These are phyloP conservation scores for Pythium guiyangense DNA, from an alignment of 352 stramenopile species.

Conservation along the genomic window DNA sequence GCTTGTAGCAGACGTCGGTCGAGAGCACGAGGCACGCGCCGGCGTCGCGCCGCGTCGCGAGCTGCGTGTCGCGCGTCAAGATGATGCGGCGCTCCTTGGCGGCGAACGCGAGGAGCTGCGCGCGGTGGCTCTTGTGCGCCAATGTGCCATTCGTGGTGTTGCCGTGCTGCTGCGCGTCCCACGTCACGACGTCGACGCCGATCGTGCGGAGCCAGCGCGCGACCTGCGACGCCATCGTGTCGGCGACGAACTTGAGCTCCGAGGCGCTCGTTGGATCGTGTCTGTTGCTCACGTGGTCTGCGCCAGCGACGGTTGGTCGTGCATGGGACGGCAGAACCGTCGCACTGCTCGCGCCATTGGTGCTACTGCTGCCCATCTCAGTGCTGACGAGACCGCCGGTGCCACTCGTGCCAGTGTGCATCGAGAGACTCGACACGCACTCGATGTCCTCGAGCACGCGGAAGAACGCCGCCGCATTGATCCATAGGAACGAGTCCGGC, in stretches of 20 bases:
- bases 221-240: slow-evolving; percentile 74
- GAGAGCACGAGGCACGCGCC: slow-evolving; percentile 59
- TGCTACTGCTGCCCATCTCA: too few relatives aligned
- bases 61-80: too few relatives aligned
- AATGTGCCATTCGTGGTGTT: slow-evolving; percentile 12
- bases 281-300: neutral
- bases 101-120: slow-evolving; percentile 26
- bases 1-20: slow-evolving; percentile 40
- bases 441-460: slow-evolving; percentile 24
- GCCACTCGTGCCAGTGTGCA: neutral
- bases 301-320: neutral
- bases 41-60: too few relatives aligned
- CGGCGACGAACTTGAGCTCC: slow-evolving; percentile 64
- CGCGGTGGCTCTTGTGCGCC: slow-evolving; percentile 33
- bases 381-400: too few relatives aligned
- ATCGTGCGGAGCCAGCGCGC: slow-evolving; percentile 73
- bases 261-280: slow-evolving; percentile 1
- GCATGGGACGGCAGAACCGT: neutral
- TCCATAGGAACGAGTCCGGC: slow-evolving; percentile 36
- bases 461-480: slow-evolving; percentile 40
- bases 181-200: slow-evolving; percentile 70
- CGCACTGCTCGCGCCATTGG: slow-evolving; percentile 2
- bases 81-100: too few relatives aligned
- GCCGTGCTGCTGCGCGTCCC: slow-evolving; percentile 32
- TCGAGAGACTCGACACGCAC: slow-evolving; percentile 20